Base-by-base conservation (phyloP, 2,329 filamentous ascomycete species). In the Neoarthrinium moseri region DNA sequence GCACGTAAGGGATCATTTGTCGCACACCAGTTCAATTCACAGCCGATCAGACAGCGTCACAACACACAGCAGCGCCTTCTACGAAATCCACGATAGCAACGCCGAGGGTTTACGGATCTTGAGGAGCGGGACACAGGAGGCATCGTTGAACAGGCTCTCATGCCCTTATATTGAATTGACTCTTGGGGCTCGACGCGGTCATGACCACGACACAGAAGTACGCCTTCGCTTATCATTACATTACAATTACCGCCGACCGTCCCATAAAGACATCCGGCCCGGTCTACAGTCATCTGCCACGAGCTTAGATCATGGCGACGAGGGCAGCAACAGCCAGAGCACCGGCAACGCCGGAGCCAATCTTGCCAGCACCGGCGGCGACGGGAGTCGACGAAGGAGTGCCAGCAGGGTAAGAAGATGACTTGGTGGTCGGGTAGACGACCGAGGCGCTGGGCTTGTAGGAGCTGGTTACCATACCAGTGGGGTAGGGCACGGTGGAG, bases 331-430 rank as follows among this genome's bases (percentile, higher is more conserved):
- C 39, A 13, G 20, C 43, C 17, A 37, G 4, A 12, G 11, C 33
- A 20, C 30, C 42, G 26, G 23, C 23, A 20, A 39, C n/a, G 22
- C 43, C 43, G 27, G 21, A 21, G 15, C 42, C 42, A 13, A 45
- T 23, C 43, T 38, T 45, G 23, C 34, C 32, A 15, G 43, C 34
- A 45, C 43, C 43, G 22, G 43, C 43, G 8, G 43, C 32, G 20
- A 44, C 41, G 8, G 41, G 11, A 15, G 43, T 23, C 13, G 35
- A 11, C 13, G 42, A 27, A 7, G 42, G 32, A 20, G 42, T 11
- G 22, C 32, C 27, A 24, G 32, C 33, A 37, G 43, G 43, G 26
- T 38, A 38, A n/a, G 30, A 24, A n/a, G 42, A n/a, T 13, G 18
- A 21, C 6, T 10, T 18, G 6, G 24, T 24, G 11, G 39, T 43